Evolutionary conservation across 345 rosid species (phyloP).

Genomic region (Melastoma malabathricum): DNA sequence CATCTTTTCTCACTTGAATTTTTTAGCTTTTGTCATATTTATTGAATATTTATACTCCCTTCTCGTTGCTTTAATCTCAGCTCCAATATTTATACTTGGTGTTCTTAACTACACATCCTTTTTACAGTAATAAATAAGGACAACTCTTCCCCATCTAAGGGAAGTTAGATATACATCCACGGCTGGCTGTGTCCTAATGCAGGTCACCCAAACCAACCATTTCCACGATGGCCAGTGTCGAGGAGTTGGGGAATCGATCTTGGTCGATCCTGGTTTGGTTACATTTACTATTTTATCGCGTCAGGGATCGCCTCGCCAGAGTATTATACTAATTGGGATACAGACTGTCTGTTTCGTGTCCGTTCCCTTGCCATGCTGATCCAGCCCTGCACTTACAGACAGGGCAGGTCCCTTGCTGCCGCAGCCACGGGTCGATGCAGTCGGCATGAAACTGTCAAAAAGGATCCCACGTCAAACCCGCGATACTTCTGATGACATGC

Average conservation of each 20-base stretch:
- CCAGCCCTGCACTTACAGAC: conserved; percentile 41
- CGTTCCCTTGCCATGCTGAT: conserved; percentile 28
- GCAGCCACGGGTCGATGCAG: conserved; percentile 63
- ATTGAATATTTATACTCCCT: conserved; percentile 1
- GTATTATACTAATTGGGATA: too few species aligned
- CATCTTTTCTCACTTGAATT: too few species aligned
- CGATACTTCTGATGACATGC: not conserved
- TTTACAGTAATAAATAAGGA: not conserved
- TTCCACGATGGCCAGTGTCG: too few species aligned
- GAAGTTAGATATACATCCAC: too few species aligned
- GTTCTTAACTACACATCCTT: not conserved
- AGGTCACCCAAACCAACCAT: too few species aligned
- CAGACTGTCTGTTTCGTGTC: not conserved
- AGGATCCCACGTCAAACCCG: not conserved
- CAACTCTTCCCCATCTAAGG: conserved; percentile 1
- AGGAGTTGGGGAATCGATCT: too few species aligned
- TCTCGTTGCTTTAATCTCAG: conserved; percentile 10
- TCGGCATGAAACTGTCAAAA: conserved; percentile 47
- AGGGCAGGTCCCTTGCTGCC: conserved; percentile 53
- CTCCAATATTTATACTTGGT: not conserved
- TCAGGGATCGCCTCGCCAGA: too few species aligned
- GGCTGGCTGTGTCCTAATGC: too few species aligned
- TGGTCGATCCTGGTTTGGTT: too few species aligned
- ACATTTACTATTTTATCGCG: too few species aligned
- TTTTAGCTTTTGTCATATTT: too few species aligned